phyloP scores from a whole-genome alignment of 345 rosid genomes.

The Citrus medica region DNA sequence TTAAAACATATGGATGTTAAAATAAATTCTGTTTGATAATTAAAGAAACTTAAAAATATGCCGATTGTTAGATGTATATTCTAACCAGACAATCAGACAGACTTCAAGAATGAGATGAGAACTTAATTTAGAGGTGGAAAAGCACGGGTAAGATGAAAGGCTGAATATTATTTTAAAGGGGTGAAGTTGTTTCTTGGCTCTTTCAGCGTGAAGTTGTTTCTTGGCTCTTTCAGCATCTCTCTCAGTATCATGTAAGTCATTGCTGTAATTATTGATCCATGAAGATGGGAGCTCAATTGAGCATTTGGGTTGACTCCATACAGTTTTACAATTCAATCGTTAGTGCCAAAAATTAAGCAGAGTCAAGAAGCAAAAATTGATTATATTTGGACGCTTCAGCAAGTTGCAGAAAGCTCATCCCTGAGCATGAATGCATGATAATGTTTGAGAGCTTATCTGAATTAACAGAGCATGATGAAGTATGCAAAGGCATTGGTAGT shows the following conservation, averaged over 20 bases:
- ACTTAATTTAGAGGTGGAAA: neutral
- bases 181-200: neutral
- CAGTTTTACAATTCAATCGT: neutral
- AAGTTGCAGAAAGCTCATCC: neutral
- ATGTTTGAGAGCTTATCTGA: neutral
- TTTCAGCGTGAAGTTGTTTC: neutral
- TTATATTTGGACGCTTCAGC: neutral
- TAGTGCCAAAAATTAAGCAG: neutral
- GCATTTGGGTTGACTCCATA: neutral
- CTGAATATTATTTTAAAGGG: neutral
- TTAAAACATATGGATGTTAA: neutral
- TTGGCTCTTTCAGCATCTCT: neutral
- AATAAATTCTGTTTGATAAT: neutral
- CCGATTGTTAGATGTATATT: neutral
- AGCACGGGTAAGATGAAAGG: neutral
- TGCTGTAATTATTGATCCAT: neutral
- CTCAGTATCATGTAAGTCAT: neutral
- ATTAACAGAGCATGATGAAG: neutral
- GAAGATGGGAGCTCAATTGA: neutral
- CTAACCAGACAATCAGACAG: neutral
- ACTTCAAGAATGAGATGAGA: neutral
- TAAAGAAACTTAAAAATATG: neutral
- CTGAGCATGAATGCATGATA: neutral
- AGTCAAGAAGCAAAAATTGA: neutral
- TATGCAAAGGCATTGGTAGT: neutral